Conservation (phyloP, 2,329 filamentous ascomycete genomes). For the Rhytidhysteron rufulum region DNA sequence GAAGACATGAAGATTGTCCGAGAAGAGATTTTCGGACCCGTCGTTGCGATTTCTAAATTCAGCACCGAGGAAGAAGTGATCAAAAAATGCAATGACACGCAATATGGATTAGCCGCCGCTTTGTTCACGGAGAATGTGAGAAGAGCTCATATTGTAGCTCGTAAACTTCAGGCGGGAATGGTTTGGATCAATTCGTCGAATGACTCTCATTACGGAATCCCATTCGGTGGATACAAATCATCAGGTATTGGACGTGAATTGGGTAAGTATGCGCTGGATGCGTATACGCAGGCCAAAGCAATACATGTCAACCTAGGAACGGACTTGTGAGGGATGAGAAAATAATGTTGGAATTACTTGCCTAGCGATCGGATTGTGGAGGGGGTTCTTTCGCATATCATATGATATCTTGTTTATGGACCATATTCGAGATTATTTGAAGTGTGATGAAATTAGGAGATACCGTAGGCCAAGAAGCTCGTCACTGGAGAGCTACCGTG, state of each 20-base stretch:
- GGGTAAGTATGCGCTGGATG: constrained; percentile 57
- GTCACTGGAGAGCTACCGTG: no score
- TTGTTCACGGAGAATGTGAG: constrained; percentile 61
- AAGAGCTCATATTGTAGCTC: constrained; percentile 51
- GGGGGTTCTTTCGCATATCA: no score
- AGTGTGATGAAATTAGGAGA: no score
- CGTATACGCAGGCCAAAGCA: constrained; percentile 56
- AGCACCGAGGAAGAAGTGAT: constrained; percentile 55
- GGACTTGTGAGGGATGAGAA: constrained; percentile 41
- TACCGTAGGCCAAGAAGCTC: no score
- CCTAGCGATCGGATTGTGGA: no score
- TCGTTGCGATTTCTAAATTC: constrained; percentile 57
- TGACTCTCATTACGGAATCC: constrained; percentile 46
- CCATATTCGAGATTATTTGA: no score
- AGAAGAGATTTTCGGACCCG: constrained; percentile 63
- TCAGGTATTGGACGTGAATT: constrained; percentile 59
- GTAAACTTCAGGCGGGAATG: constrained; percentile 62
- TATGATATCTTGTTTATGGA: no score
- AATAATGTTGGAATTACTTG: no score
- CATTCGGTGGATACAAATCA: constrained; percentile 62
- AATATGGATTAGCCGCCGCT: constrained; percentile 59
- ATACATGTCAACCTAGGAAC: constrained; percentile 47
- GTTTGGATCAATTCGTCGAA: constrained; percentile 65
- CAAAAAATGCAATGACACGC: constrained; percentile 54
- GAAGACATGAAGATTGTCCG: constrained; percentile 55